Evolutionary conservation across 768 basidiomycete genomes (phyloP).

Genomic region (Lyophyllum shimeji): DNA sequence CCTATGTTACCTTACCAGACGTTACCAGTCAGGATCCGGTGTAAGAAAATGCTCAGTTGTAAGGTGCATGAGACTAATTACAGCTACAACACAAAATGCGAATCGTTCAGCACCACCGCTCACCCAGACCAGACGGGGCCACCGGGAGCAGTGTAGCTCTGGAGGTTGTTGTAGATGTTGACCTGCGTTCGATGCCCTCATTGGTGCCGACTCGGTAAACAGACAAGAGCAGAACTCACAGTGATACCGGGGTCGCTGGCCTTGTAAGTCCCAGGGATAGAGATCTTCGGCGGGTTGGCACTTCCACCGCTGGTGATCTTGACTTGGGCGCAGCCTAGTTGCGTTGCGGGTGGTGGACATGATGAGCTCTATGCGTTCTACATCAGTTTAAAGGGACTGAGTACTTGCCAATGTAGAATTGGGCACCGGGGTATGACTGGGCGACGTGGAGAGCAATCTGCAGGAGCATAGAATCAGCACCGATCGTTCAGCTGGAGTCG

Average conservation of each 20-base stretch:
- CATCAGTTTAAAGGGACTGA: not conserved
- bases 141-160: constrained; percentile 47
- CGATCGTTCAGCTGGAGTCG: not conserved
- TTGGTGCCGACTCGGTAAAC: no score
- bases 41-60: no score
- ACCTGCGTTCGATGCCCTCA: constrained; percentile 28
- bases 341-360: no score
- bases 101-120: constrained; percentile 9
- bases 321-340: constrained; percentile 47
- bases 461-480: not conserved
- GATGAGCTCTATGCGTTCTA: not conserved
- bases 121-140: constrained; percentile 39
- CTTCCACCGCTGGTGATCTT: constrained; percentile 44
- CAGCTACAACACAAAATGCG: not conserved
- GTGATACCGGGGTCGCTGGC: constrained; percentile 51
- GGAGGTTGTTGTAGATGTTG: constrained; percentile 58
- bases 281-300: constrained; percentile 46
- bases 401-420: constrained; percentile 43
- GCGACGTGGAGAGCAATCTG: constrained; percentile 40
- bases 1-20: no score
- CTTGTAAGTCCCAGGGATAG: constrained; percentile 49
- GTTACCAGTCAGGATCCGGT: no score
- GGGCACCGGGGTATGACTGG: constrained; percentile 44
- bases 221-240: constrained; percentile 19
- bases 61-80: not conserved